Evolutionary conservation across 768 basidiomycete species (phyloP), one percentile per base, ranked within the genome.

Genomic region (Agrocybe praecox): DNA sequence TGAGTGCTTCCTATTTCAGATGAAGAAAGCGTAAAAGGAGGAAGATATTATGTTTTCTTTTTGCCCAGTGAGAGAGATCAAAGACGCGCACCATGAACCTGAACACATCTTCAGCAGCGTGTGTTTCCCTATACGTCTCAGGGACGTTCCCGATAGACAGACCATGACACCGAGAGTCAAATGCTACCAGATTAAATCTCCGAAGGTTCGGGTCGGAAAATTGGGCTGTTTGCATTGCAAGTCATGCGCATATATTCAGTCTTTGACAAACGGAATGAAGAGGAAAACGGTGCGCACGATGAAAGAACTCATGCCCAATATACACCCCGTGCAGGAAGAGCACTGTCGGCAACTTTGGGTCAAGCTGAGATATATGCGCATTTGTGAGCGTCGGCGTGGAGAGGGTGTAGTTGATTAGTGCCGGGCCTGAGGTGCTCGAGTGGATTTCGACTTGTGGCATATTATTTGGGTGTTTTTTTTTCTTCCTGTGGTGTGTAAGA

Each of bases 271-370:
- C n/a, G n/a, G n/a, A n/a, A n/a, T n/a, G n/a, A n/a, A n/a, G n/a
- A n/a, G n/a, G n/a, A 46, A 17, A 29, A 29, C 24, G 22, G 24
- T 24, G 62, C 70, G 19, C 58, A 75, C 74, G 50, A 29, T 74
- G 71, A 50, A 73, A 76, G 22, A 74, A 60, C n/a, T 64, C 60
- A 21, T 71, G 65, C 0, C 58, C 65, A 19, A 72, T 45, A 53
- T 72, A 76, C 6, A 72, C 68, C 11, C 74, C 67, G 48, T 77
- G 76, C 19, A 76, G 36, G 46, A 76, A 69, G 11, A 77, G 56
- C 22, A 75, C 55, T 8, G 72, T 74, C 3, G 76, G 76, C 0
- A 74, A 55, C 19, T 52, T 60, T 14, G 59, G 59, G 47, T 74
- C 69, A 42, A 74, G 73, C 10, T 44, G 36, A n/a, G 36, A 40